These are phyloP conservation scores for Ramalina peruviana DNA, from an alignment of 495 filamentous ascomycete species.

Conservation along the genomic window DNA sequence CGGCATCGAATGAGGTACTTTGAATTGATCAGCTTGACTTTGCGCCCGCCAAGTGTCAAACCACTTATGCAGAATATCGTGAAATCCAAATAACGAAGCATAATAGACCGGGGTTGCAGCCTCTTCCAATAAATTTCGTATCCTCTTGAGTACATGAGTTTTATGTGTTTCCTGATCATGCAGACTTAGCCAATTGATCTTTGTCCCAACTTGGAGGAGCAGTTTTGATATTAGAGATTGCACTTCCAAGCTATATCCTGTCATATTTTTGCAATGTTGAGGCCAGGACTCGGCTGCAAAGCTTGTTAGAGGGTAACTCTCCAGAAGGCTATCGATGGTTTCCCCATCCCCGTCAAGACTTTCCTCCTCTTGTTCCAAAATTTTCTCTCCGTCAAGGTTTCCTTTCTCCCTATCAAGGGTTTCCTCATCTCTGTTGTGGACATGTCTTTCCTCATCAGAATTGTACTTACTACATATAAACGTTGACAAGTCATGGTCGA, in stretches of 20 bases:
- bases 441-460: too few relatives aligned
- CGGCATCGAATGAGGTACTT: not conserved
- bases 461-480: not conserved
- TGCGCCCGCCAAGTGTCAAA: not conserved
- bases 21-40: not conserved
- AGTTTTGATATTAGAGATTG: not conserved
- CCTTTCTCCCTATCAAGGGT: not conserved
- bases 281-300: not conserved
- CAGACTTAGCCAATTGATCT: not conserved
- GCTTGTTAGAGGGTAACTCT: too few relatives aligned
- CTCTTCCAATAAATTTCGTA: too few relatives aligned
- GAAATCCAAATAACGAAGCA: not conserved
- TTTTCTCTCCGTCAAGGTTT: not conserved
- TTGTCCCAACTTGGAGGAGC: not conserved
- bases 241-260: not conserved
- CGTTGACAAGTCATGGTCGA: constrained; percentile 15
- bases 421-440: not conserved
- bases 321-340: too few relatives aligned
- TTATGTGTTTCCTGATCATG: too few relatives aligned
- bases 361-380: not conserved
- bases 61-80: not conserved
- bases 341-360: not conserved
- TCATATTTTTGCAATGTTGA: not conserved
- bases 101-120: not conserved
- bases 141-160: too few relatives aligned